Evolutionary conservation across 306 rosid species (phyloP), one percentile per base, ranked within the genome.

Genomic region (Castanea mollissima): DNA sequence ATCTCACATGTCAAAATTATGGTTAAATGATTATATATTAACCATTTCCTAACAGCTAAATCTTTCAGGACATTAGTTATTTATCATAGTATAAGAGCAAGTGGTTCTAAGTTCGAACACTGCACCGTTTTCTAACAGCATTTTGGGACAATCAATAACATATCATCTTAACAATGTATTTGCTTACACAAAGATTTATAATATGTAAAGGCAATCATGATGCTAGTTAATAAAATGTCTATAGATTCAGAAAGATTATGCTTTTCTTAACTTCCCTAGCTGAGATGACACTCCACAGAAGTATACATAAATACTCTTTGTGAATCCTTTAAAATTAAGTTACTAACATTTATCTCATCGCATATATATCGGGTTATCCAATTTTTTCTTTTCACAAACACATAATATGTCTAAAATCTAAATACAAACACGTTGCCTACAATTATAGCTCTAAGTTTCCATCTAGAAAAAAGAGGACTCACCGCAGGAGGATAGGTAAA

Each of bases 401-500:
- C 27, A 12, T 7, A 29, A 3, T n/a, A 64, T 11, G 35, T 14
- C 19, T n/a, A 6, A 29, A 31, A 3, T 34, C 71, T 19, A 32
- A 67, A 34, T 9, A 31, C 51, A 18, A 16, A 65, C 25, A 32
- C 51, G 18, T 16, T 19, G 21, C 7, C 51, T 52, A 34, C 8
- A 5, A 32, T 3, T 3, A n/a, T 20, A 4, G 35, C 8, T 41
- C 21, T 11, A 49, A 3, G 64, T 25, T 46, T 12, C 38, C 29
- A 10, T 6, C 4, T 0, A 41, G 46, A 41, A n/a, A 32, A 80
- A 72, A 79, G 81, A 55, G 20, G 56, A 72, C 93, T 79, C 79
- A 96, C 99, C 62, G 76, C 83, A 9, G 91, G 97, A 83, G 98
- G 94, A 86, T 93, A 87, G 20, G 98, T 96, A 57, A 91, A 93